phyloP scores from a whole-genome alignment of 306 rosid species.

The Canavalia gladiata region DNA sequence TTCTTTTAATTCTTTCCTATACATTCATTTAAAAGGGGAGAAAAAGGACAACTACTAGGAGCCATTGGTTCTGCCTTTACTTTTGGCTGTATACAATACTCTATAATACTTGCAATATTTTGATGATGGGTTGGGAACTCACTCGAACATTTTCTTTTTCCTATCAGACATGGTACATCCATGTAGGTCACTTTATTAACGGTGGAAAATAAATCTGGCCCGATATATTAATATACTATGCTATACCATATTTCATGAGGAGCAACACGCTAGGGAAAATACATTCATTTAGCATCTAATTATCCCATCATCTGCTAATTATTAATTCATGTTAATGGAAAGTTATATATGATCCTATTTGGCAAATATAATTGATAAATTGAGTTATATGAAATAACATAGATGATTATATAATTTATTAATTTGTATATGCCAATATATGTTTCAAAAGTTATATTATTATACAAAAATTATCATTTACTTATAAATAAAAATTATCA shows the following conservation, averaged over 20 bases:
- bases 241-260: conserved; percentile 1
- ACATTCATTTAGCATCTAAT: conserved; percentile 25
- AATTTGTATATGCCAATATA: too few species aligned
- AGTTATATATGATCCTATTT: not conserved
- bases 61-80: conserved; percentile 47
- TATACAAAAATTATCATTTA: too few species aligned
- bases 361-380: not conserved
- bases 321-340: not conserved
- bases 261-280: conserved; percentile 12
- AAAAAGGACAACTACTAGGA: conserved; percentile 32
- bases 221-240: not conserved
- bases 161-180: not conserved
- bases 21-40: not conserved
- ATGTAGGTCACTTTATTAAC: conserved; percentile 35
- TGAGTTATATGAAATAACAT: too few species aligned
- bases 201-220: conserved; percentile 3
- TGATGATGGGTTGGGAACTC: not conserved
- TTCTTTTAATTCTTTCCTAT: not conserved
- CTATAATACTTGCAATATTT: not conserved
- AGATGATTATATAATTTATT: too few species aligned
- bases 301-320: not conserved
- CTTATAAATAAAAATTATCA: too few species aligned
- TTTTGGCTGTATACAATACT: not conserved
- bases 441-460: too few species aligned
- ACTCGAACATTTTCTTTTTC: not conserved